Conservation (phyloP, 179 eudicot species). For the Monotropa hypopitys region DNA sequence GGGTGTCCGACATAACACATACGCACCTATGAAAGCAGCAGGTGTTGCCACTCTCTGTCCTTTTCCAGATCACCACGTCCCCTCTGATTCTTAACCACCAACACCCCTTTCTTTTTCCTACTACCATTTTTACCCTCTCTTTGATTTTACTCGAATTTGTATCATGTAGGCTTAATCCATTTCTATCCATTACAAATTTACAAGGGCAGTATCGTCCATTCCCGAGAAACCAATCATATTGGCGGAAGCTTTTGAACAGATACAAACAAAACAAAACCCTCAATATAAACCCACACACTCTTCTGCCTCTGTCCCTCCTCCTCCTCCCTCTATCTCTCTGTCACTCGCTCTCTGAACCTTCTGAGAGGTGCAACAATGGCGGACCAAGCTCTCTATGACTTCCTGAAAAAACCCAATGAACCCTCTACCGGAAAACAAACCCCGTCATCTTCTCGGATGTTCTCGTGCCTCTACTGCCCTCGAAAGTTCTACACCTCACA, state of each 20-base stretch:
- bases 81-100: not conserved
- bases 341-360: conserved; percentile 6
- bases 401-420: conserved; percentile 19
- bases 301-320: not conserved
- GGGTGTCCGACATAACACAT: not conserved
- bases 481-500: conserved; percentile 56
- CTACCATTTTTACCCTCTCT: not conserved
- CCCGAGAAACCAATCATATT: not conserved
- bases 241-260: not conserved
- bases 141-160: not conserved
- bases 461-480: conserved; percentile 50
- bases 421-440: conserved; percentile 1
- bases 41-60: conserved; percentile 4
- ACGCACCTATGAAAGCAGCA: conserved; percentile 1
- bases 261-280: not conserved
- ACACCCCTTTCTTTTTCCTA: too few relatives aligned
- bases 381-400: conserved; percentile 20
- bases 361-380: conserved; percentile 19
- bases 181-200: not conserved
- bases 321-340: not conserved
- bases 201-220: not conserved
- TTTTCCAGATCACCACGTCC: conserved; percentile 3
- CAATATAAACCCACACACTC: not conserved
- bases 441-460: conserved; percentile 13
- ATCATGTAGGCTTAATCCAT: not conserved